These are phyloP conservation scores for Ogataea corticis DNA, from an alignment of 805 yeast genomes.

Conservation along the genomic window DNA sequence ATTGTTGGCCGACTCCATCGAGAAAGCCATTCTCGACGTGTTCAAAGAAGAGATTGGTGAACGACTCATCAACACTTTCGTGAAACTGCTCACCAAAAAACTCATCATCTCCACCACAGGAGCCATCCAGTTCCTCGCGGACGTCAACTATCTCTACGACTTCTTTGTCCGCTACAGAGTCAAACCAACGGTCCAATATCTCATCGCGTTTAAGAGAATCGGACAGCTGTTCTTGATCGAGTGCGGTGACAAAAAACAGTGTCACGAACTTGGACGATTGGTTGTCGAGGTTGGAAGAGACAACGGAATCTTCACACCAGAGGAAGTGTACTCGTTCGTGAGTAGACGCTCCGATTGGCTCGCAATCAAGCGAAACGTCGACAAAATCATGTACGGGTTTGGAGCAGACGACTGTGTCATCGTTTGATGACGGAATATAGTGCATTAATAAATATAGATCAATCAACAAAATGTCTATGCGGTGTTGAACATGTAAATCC, in stretches of 20 bases:
- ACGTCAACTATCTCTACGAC: conserved; percentile 73
- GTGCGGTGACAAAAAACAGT: conserved; percentile 58
- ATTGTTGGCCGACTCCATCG: conserved; percentile 78
- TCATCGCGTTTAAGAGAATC: conserved; percentile 78
- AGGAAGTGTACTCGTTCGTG: conserved; percentile 91
- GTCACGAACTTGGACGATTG: conserved; percentile 80
- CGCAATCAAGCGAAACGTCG: conserved; percentile 72
- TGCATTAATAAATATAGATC: too few species aligned
- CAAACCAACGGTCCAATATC: conserved; percentile 71
- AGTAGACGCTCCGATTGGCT: conserved; percentile 89
- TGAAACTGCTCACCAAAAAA: conserved; percentile 73
- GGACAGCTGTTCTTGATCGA: conserved; percentile 78
- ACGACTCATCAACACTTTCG: conserved; percentile 72
- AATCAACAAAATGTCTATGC: too few species aligned
- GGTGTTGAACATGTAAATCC: not conserved
- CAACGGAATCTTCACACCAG: conserved; percentile 87
- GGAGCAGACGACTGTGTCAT: conserved; percentile 75
- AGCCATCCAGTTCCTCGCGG: conserved; percentile 79
- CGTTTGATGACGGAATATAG: conserved; percentile 34
- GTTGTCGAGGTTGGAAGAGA: conserved; percentile 82
- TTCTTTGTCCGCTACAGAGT: conserved; percentile 65
- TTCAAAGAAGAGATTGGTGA: conserved; percentile 94
- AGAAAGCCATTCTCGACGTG: conserved; percentile 83
- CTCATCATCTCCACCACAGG: conserved; percentile 74
- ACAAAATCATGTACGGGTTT: conserved; percentile 92